Conservation (phyloP, 1,139 yeast genomes). For the Pichia inconspicua region DNA sequence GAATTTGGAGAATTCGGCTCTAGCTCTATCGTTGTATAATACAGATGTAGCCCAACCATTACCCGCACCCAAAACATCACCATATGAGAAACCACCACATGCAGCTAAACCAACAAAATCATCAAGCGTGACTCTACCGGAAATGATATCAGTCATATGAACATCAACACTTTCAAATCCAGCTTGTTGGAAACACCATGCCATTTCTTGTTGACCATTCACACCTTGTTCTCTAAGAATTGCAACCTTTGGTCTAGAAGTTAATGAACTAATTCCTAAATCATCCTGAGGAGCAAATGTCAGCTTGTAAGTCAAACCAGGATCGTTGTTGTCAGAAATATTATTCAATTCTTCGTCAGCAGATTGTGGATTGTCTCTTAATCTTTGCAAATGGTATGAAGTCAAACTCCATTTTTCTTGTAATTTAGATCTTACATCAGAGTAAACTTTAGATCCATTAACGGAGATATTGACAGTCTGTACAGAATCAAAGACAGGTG, state of each 20-base stretch:
- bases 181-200: slow-evolving; percentile 91
- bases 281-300: slow-evolving; percentile 54
- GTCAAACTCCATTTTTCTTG: slow-evolving; percentile 87
- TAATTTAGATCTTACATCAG: slow-evolving; percentile 56
- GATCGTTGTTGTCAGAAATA: slow-evolving; percentile 74
- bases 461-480: slow-evolving; percentile 46
- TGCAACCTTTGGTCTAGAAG: slow-evolving; percentile 75
- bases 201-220: slow-evolving; percentile 98
- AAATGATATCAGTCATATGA: slow-evolving; percentile 88
- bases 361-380: slow-evolving; percentile 89
- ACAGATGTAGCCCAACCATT: slow-evolving; percentile 99
- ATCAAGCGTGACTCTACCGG: slow-evolving; percentile 64
- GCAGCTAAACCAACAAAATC: slow-evolving; percentile 93
- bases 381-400: slow-evolving; percentile 80
- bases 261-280: slow-evolving; percentile 27
- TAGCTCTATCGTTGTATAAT: slow-evolving; percentile 72
- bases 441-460: slow-evolving; percentile 41
- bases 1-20: slow-evolving; percentile 68
- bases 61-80: slow-evolving; percentile 98
- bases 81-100: slow-evolving; percentile 98
- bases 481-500: slow-evolving; percentile 43
- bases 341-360: slow-evolving; percentile 79
- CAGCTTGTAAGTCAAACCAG: slow-evolving; percentile 80
- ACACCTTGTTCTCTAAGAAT: slow-evolving; percentile 98
- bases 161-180: slow-evolving; percentile 92